A percentile compares a stretch with the other conserved stretches of the same genome.
Conservation (phyloP, 805 yeast species). For the Wickerhamiella slavikovae region DNA sequence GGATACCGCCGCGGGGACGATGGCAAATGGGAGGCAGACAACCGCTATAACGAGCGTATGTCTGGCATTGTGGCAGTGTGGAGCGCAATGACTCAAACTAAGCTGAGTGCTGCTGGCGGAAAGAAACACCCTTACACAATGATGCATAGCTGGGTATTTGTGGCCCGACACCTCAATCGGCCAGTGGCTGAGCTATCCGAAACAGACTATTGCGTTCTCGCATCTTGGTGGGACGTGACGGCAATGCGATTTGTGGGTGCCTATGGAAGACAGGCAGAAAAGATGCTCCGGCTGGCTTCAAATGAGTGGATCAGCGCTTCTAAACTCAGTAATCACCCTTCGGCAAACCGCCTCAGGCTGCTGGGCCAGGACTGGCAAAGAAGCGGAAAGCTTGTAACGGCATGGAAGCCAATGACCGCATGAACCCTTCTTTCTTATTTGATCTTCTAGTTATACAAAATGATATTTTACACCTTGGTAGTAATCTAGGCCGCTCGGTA, state of each 20-base stretch:
- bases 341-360: conserved; percentile 57
- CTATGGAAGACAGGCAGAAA: conserved; percentile 52
- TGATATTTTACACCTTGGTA: no score
- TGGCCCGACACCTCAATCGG: conserved; percentile 52
- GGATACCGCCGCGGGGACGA: conserved; percentile 62
- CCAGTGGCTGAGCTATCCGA: conserved; percentile 31
- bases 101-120: conserved; percentile 10
- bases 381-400: conserved; percentile 22
- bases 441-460: no score
- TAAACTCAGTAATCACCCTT: conserved; percentile 36
- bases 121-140: conserved; percentile 34
- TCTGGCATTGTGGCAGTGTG: conserved; percentile 72
- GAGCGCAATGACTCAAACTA: conserved; percentile 45
- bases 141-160: conserved; percentile 41
- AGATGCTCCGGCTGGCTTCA: conserved; percentile 31
- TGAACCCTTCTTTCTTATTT: no score
- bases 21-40: conserved; percentile 28
- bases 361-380: conserved; percentile 61
- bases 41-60: conserved; percentile 63
- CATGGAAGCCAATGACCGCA: conserved; percentile 9
- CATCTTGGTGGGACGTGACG: conserved; percentile 86
- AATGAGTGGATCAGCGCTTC: conserved; percentile 33
- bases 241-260: conserved; percentile 32
- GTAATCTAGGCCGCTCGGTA: no score
- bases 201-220: conserved; percentile 48